These are phyloP conservation scores for Aspergillus carlsbadensis DNA, from an alignment of 495 filamentous ascomycete genomes.

Conservation along the genomic window DNA sequence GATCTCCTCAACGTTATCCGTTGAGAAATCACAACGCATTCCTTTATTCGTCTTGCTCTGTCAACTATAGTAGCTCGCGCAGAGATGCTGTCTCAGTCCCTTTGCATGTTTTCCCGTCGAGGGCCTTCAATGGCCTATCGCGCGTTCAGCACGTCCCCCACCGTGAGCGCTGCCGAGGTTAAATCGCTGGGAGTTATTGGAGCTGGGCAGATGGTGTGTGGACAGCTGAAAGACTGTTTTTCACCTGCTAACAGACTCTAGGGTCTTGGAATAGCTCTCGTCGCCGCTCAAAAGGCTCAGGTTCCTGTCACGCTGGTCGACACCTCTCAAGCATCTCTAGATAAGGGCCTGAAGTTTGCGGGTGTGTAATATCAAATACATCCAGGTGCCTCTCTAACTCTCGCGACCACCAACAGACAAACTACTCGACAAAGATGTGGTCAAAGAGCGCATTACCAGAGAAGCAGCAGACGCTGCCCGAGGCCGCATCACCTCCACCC, in stretches of 20 bases:
- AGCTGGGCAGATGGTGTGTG: slow-evolving; percentile 86
- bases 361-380: slow-evolving; percentile 46
- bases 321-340: slow-evolving; percentile 77
- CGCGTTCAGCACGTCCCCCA: slow-evolving; percentile 44
- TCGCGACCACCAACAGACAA: slow-evolving; percentile 57
- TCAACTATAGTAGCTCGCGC: not conserved
- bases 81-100: slow-evolving; percentile 36
- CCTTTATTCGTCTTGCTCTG: slow-evolving; percentile 10
- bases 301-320: slow-evolving; percentile 89
- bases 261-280: slow-evolving; percentile 95
- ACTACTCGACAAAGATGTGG: slow-evolving; percentile 86
- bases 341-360: slow-evolving; percentile 90
- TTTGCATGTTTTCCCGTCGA: slow-evolving; percentile 30
- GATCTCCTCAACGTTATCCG: too few species aligned
- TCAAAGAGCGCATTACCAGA: slow-evolving; percentile 77
- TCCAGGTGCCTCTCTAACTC: not conserved
- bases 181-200: slow-evolving; percentile 91
- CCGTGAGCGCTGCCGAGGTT: slow-evolving; percentile 64
- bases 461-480: slow-evolving; percentile 70
- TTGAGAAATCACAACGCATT: too few species aligned
- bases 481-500: slow-evolving; percentile 64
- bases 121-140: slow-evolving; percentile 35
- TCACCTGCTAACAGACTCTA: slow-evolving; percentile 33
- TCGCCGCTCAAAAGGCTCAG: slow-evolving; percentile 81
- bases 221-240: not conserved